A percentile compares a stretch with the other conserved stretches of the same genome.
Evolutionary conservation across 2,329 filamentous ascomycete genomes (phyloP).

Genomic region (Rhinocladiella similis): DNA sequence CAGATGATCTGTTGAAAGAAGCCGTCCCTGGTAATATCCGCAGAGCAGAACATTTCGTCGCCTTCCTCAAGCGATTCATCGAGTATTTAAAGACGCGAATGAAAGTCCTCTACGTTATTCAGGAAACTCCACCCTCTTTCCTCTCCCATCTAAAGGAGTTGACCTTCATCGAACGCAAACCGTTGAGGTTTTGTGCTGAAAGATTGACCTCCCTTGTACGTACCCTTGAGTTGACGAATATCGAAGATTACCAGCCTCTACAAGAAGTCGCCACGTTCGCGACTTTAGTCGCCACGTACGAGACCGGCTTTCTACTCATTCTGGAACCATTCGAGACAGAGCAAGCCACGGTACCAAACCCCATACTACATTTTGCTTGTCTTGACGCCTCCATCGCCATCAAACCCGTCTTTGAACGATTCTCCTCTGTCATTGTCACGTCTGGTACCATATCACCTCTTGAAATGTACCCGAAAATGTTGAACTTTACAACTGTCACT

Average conservation of each 20-base stretch:
- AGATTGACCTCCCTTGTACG: conserved; percentile 90
- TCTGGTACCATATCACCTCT: conserved; percentile 95
- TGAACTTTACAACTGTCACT: conserved; percentile 86
- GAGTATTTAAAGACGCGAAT: conserved; percentile 97
- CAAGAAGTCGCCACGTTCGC: conserved; percentile 98
- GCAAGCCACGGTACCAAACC: conserved; percentile 91
- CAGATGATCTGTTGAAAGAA: conserved; percentile 91
- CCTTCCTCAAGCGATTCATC: conserved; percentile 93
- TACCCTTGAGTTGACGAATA: conserved; percentile 92
- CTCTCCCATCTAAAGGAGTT: conserved; percentile 89
- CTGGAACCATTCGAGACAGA: conserved; percentile 97
- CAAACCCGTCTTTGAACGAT: conserved; percentile 94
- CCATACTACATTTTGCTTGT: conserved; percentile 95
- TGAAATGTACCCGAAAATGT: conserved; percentile 99
- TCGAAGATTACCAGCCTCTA: conserved; percentile 94
- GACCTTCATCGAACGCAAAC: conserved; percentile 97
- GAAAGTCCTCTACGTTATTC: conserved; percentile 97
- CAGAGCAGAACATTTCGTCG: conserved; percentile 91
- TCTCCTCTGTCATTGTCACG: conserved; percentile 97
- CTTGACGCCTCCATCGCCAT: conserved; percentile 97
- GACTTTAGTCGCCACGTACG: conserved; percentile 92
- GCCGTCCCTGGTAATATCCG: conserved; percentile 96
- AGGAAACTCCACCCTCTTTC: conserved; percentile 93
- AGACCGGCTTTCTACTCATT: conserved; percentile 93
- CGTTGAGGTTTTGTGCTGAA: conserved; percentile 88